Evolutionary conservation across 768 basidiomycete genomes (phyloP).

Genomic region (Thelephora ganbajun): DNA sequence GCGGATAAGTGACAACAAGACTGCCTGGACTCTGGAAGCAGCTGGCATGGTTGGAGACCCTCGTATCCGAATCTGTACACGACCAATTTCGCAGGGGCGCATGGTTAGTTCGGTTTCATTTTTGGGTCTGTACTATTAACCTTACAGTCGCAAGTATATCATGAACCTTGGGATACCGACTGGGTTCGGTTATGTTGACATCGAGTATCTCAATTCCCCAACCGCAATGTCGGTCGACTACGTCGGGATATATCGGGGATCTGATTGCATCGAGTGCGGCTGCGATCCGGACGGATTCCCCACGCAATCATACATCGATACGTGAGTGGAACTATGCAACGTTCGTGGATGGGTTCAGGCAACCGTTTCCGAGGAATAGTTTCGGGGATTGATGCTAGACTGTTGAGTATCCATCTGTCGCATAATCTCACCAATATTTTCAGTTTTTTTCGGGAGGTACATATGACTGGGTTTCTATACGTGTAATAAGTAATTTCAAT

Average conservation of each 20-base stretch:
- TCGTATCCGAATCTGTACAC: slow-evolving; percentile 16
- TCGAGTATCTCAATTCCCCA: slow-evolving; percentile 33
- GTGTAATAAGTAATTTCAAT: too few species aligned
- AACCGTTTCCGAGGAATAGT: too few species aligned
- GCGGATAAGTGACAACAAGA: too few species aligned
- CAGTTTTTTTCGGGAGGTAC: too few species aligned
- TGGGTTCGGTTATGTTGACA: slow-evolving; percentile 45
- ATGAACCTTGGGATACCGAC: slow-evolving; percentile 47
- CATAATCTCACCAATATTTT: too few species aligned
- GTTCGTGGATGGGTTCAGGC: too few species aligned
- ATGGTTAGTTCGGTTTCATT: slow-evolving; percentile 16
- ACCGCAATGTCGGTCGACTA: slow-evolving; percentile 65
- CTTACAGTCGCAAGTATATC: slow-evolving; percentile 34
- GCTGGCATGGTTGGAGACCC: slow-evolving; percentile 23
- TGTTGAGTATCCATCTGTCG: too few species aligned
- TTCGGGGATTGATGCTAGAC: too few species aligned
- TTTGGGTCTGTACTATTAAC: too few species aligned
- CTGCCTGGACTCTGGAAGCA: slow-evolving; percentile 26
- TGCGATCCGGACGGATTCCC: slow-evolving; percentile 65
- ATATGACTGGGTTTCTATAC: too few species aligned
- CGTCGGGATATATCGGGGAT: slow-evolving; percentile 61
- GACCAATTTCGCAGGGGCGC: slow-evolving; percentile 29
- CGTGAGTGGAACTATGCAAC: too few species aligned
- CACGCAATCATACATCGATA: slow-evolving; percentile 61
- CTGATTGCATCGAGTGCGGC: slow-evolving; percentile 34